A percentile compares a stretch with the other conserved stretches of the same genome.
phyloP scores from a whole-genome alignment of 1,284 basidiomycete species.

The Sporisorium iseilematis-ciliati region DNA sequence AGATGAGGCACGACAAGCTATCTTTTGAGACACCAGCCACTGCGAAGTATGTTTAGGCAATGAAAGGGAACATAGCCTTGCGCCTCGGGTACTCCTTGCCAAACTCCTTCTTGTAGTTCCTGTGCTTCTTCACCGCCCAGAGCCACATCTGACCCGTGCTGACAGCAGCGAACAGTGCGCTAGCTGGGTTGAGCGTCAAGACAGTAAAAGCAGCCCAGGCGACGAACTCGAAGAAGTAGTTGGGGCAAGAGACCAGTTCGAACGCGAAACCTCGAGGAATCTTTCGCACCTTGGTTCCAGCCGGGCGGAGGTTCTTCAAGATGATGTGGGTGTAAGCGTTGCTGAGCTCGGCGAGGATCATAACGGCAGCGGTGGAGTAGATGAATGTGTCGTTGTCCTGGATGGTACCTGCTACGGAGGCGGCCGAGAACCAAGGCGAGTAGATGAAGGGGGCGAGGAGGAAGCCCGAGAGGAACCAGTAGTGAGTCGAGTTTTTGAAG shows the following conservation, averaged over 20 bases:
- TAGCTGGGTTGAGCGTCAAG: constrained; percentile 78
- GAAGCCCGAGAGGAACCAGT: constrained; percentile 80
- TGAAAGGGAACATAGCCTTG: constrained; percentile 85
- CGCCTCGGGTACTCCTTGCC: constrained; percentile 82
- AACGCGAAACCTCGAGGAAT: constrained; percentile 87
- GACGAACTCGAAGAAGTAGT: constrained; percentile 91
- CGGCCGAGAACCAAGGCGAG: constrained; percentile 76
- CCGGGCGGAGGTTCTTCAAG: constrained; percentile 83
- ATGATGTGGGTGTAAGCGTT: constrained; percentile 88
- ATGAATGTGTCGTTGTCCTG: constrained; percentile 80
- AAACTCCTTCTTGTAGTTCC: constrained; percentile 91
- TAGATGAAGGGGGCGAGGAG: constrained; percentile 47
- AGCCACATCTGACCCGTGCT: constrained; percentile 80
- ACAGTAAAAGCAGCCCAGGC: constrained; percentile 81
- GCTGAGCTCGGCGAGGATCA: constrained; percentile 84
- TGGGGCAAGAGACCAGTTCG: constrained; percentile 85
- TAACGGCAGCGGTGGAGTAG: constrained; percentile 77
- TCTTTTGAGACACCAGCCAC: not conserved
- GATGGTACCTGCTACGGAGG: constrained; percentile 77
- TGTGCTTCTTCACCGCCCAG: constrained; percentile 95
- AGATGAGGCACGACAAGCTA: not conserved
- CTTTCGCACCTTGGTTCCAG: constrained; percentile 81
- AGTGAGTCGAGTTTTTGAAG: constrained; percentile 78
- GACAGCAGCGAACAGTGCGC: constrained; percentile 80
- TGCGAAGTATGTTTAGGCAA: constrained; percentile 55